Base-by-base conservation (phyloP, 2,329 filamentous ascomycete genomes). In the Pestalotiopsis sp. region DNA sequence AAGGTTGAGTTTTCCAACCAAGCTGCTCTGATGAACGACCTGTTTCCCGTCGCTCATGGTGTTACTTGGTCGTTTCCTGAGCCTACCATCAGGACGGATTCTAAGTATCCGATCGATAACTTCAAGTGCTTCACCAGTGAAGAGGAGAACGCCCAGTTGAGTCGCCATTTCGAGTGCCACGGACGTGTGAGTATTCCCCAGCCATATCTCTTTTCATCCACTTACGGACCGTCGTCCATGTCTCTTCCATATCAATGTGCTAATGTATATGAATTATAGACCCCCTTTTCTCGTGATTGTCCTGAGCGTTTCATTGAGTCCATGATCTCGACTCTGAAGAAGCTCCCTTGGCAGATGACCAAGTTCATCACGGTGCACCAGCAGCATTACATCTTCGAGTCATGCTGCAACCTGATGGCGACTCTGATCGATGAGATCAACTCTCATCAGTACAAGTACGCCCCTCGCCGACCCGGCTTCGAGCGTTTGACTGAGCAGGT, bases 271-370 rank as follows among this genome's bases (percentile, higher is more conserved):
- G 17, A 25, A 14, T 5, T 6, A 14, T 55, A 91, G 88, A 88
- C 88, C 13, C 86, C 87, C 0, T 91, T 88, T 74, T 85, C 87
- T 9, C 84, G 82, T 68, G 84, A 89, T 31, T 90, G 88, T 72
- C 88, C 89, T 0, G 89, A 92, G 78, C 86, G 90, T 14, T 86
- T 89, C 1, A 91, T 87, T 67, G 90, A 92, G 79, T 89, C 85
- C 75, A 81, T 92, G 73, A 90, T 92, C 72, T 90, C 87, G 75
- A 91, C 87, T 0, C 75, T 90, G 49, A 85, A 84, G 69, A 89
- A 91, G 81, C 84, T 90, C 58, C 90, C 90, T 0, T 92, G 90
- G 90, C 83, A 87, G 69, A 82, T 84, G 76, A 82, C 88, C 1
- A 78, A 87, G 2, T 72, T 82, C 66, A 87, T 91, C 79, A 91